Evolutionary conservation across 1,139 yeast species (phyloP), one percentile per base, ranked within the genome.

Genomic region (Arxiozyma heterogenica): DNA sequence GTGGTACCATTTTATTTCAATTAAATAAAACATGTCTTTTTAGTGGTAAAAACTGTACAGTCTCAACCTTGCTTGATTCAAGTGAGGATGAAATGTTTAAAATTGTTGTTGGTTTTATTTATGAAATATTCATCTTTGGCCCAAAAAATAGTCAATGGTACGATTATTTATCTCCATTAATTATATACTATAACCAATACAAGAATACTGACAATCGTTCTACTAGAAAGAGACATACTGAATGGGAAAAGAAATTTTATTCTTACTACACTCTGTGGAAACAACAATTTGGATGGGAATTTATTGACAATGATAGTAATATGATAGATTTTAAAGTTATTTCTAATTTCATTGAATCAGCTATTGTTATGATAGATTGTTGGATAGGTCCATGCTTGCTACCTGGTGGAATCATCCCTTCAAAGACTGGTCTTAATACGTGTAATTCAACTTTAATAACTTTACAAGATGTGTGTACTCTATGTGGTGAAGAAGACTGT

Each of bases 401-500:
- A 8, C 49, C 49, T 6, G 49, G 49, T 46, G 49, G 42, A 21
- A 38, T 46, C 21, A 15, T 46, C 15, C 51, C 51, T 20, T 41
- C 51, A 25, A 25, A 23, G 34, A 23, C n/a, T 12, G 41, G 45
- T 3, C 8, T 46, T n/a, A 7, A 34, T 12, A 42, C 18, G 25
- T 45, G 44, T 34, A 39, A 45, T n/a, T 21, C 46, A 23, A 30
- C 44, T 27, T 90, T 90, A 66, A 86, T 85, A 54, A 78, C 91
- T 49, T 74, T 80, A 39, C 84, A 78, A 38, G 83, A 80, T 30
- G 95, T 87, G 0, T 90, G 96, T 70, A 78, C 68, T 1, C 64
- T 69, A 27, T 90, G 96, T 74, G 96, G 96, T 7, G 83, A 78
- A 52, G 59, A 73, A n/a, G 75, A 73, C 1, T 84, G 90, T 71